Base-by-base conservation (phyloP, 441 rosid genomes). In the Syzygium malaccense region DNA sequence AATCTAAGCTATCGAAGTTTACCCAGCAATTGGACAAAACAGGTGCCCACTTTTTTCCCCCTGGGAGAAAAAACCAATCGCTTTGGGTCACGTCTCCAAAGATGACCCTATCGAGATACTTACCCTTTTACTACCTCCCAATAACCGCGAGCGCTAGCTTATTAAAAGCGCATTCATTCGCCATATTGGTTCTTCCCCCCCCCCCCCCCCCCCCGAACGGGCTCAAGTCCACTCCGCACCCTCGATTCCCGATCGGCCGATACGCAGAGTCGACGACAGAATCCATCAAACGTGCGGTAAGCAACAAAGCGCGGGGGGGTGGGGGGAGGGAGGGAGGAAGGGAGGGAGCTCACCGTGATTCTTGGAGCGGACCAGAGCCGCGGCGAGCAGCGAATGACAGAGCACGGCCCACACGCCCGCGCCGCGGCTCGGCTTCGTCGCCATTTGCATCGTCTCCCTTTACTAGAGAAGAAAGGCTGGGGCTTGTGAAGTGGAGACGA, bases 311-410 rank as follows among this genome's bases (percentile, higher is more conserved):
- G 45, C 6, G 1, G 7, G 45, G 1, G 5, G 41, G 45, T 6
- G 45, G 45, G 4, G 7, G 48, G 28, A 26, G n/a, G n/a, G n/a
- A n/a, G n/a, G n/a, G n/a, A n/a, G n/a, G n/a, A n/a, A n/a, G 7
- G 19, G 68, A n/a, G 30, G 15, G 28, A 64, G 75, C 79, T 90
- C 92, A 95, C 95, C 95, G 49, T 92, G 94, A 85, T 88, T 88
- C 32, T 92, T 91, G 92, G 94, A 92, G 91, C 86, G 88, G 91
- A 93, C 95, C 88, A 87, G 64, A 87, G 92, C 89, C 32, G 92
- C 55, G 30, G 91, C 91, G 41, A 92, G 91, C 26, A 93, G 92
- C 87, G 87, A 90, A 87, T 41, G 90, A 54, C 57, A 85, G n/a
- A 91, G 90, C 28, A 88, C 55, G 66, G 88, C 88, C 90, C 91